Evolutionary conservation across 1,284 basidiomycete genomes (phyloP).

Genomic region (Fereydounia khargensis): DNA sequence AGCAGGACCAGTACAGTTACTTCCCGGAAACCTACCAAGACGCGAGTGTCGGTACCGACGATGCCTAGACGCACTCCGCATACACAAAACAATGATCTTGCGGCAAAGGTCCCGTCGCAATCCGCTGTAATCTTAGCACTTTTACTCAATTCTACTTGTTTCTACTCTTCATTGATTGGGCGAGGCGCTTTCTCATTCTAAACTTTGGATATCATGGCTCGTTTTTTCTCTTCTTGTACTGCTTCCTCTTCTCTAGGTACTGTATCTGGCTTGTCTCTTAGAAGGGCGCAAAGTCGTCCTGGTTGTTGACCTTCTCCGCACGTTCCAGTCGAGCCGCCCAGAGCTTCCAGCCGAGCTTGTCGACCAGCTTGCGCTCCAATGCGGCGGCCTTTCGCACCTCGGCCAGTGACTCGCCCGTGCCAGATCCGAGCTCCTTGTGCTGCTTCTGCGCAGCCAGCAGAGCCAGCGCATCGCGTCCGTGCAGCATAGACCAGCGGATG

Average conservation of each 20-base stretch:
- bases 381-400: slow-evolving; percentile 39
- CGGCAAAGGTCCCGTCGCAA: too few relatives aligned
- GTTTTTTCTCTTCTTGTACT: background rate
- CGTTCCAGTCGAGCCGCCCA: slow-evolving; percentile 29
- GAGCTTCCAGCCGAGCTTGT: slow-evolving; percentile 29
- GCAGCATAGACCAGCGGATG: slow-evolving; percentile 41
- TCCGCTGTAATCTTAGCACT: too few relatives aligned
- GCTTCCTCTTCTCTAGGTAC: too few relatives aligned
- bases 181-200: too few relatives aligned
- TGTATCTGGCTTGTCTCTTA: slow-evolving; percentile 1
- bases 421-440: slow-evolving; percentile 47
- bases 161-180: too few relatives aligned
- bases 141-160: too few relatives aligned
- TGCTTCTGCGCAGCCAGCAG: slow-evolving; percentile 41
- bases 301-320: slow-evolving; percentile 6
- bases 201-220: background rate
- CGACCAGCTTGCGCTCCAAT: slow-evolving; percentile 34
- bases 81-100: too few relatives aligned
- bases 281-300: slow-evolving; percentile 23
- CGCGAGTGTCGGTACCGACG: slow-evolving; percentile 33
- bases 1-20: slow-evolving; percentile 39
- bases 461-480: slow-evolving; percentile 30
- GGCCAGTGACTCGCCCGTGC: slow-evolving; percentile 25
- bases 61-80: too few relatives aligned
- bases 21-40: slow-evolving; percentile 34